Conservation (phyloP, 345 rosid species). For the Noccaea caerulescens region DNA sequence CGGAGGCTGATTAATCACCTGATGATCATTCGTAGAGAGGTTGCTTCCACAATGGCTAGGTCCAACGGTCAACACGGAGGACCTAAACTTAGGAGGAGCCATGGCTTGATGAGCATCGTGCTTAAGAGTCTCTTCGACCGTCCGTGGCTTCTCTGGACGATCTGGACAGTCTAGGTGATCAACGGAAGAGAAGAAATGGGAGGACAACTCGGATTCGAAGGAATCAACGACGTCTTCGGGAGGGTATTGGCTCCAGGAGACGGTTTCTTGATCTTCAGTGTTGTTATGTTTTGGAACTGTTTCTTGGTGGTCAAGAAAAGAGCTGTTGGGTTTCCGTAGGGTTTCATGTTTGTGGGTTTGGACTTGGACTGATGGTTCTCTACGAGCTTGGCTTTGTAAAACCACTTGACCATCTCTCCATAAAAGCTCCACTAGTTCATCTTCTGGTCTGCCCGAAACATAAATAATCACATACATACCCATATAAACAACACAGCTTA, state of each 20-base stretch:
- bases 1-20: constrained; percentile 37
- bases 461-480: constrained; percentile 15
- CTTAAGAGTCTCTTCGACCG: constrained; percentile 40
- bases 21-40: constrained; percentile 52
- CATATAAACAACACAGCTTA: constrained; percentile 6
- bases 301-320: constrained; percentile 34
- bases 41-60: constrained; percentile 70
- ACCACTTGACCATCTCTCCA: constrained; percentile 79
- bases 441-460: constrained; percentile 51
- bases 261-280: constrained; percentile 59
- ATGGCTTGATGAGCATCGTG: constrained; percentile 48
- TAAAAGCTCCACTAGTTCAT: constrained; percentile 70
- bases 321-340: constrained; percentile 11
- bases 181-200: constrained; percentile 51
- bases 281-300: constrained; percentile 12
- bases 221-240: constrained; percentile 52
- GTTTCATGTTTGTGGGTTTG: constrained; percentile 35
- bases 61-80: constrained; percentile 60
- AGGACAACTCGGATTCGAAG: constrained; percentile 64
- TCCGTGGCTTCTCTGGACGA: constrained; percentile 30
- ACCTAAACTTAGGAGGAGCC: constrained; percentile 57
- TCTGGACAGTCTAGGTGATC: constrained; percentile 16
- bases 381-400: constrained; percentile 61
- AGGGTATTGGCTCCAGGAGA: constrained; percentile 68
- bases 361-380: constrained; percentile 43